Evolutionary conservation across 805 yeast species (phyloP).

Genomic region (Yarrowia yakushimensis): DNA sequence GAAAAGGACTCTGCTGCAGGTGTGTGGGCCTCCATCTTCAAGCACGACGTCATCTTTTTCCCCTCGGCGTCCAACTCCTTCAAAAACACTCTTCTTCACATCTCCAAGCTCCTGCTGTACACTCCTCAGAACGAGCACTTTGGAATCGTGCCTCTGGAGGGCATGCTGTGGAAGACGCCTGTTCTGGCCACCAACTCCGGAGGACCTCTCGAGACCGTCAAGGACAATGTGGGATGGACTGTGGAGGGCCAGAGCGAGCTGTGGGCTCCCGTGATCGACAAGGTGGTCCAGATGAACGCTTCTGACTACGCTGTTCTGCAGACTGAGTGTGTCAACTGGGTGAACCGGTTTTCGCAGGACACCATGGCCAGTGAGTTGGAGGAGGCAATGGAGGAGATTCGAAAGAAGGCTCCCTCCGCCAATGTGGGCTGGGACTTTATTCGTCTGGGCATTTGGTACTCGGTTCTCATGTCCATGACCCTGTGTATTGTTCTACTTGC

Average conservation of each 20-base stretch:
- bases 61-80: conserved; percentile 72
- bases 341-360: conserved; percentile 35
- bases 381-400: conserved; percentile 1
- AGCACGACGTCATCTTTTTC: conserved; percentile 59
- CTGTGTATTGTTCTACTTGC: neutral
- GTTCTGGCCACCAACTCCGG: conserved; percentile 86
- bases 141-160: conserved; percentile 96
- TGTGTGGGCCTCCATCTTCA: neutral
- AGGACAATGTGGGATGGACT: conserved; percentile 43
- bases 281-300: conserved; percentile 30
- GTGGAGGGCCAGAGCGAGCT: conserved; percentile 32
- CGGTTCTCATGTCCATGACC: neutral
- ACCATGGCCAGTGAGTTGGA: conserved; percentile 38
- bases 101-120: conserved; percentile 63
- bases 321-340: conserved; percentile 33
- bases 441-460: neutral
- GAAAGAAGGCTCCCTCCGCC: conserved; percentile 1
- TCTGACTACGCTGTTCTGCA: conserved; percentile 35
- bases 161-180: conserved; percentile 79
- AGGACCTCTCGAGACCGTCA: conserved; percentile 84
- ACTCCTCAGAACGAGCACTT: conserved; percentile 94
- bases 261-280: conserved; percentile 39
- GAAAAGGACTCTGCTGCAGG: conserved; percentile 3
- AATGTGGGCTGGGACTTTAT: neutral
- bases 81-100: conserved; percentile 58